These are phyloP conservation scores for Neurospora tetrasperma DNA, from an alignment of 495 filamentous ascomycete species.

Conservation along the genomic window DNA sequence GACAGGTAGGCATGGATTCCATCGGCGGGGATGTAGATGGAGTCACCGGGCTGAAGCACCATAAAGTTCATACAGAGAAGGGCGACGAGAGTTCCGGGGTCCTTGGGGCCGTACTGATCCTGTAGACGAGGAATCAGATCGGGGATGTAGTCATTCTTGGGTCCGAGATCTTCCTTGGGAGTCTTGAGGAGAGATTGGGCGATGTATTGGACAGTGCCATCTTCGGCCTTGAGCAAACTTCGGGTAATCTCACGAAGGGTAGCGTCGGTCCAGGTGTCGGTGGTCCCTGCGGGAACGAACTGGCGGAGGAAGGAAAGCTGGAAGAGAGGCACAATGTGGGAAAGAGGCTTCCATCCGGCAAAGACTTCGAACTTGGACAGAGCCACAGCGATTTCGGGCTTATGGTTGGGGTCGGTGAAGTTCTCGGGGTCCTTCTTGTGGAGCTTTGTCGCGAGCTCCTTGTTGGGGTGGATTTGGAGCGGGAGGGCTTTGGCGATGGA, in stretches of 20 bases:
- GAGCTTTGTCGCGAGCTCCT: conserved; percentile 50
- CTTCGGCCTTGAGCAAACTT: conserved; percentile 44
- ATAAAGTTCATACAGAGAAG: conserved; percentile 68
- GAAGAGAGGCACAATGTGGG: conserved; percentile 51
- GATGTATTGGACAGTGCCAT: conserved; percentile 39
- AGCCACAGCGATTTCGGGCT: conserved; percentile 73
- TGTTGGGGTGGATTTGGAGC: conserved; percentile 72
- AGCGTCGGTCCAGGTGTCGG: conserved; percentile 44
- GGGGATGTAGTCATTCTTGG: conserved; percentile 39
- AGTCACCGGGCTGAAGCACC: conserved; percentile 51
- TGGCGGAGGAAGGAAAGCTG: conserved; percentile 29
- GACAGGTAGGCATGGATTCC: conserved; percentile 70
- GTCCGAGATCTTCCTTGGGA: conserved; percentile 27
- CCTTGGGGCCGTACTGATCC: conserved; percentile 50
- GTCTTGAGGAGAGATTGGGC: conserved; percentile 40
- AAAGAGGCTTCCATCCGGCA: conserved; percentile 60
- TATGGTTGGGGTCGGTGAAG: conserved; percentile 68
- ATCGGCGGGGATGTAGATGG: conserved; percentile 66
- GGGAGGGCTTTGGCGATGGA: conserved; percentile 72
- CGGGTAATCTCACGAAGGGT: conserved; percentile 50
- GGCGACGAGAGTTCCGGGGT: conserved; percentile 54
- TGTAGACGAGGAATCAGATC: conserved; percentile 53
- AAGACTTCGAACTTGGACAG: conserved; percentile 72
- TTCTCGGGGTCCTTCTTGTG: conserved; percentile 52
- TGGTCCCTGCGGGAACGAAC: conserved; percentile 38